Conservation (phyloP, 1,284 basidiomycete genomes). For the Marasmius oreades region DNA sequence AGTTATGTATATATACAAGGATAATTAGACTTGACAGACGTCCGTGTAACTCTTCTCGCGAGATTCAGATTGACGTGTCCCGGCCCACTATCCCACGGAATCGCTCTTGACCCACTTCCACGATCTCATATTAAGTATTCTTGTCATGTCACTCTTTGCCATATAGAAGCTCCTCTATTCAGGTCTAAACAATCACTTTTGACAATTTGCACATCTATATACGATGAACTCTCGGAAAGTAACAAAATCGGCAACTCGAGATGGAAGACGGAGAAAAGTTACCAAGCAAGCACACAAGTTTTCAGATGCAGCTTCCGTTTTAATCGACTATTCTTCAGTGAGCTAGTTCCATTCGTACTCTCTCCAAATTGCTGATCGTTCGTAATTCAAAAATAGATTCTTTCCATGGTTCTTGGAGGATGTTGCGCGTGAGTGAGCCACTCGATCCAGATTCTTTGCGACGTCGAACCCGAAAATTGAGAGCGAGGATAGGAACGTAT, state of each 20-base stretch:
- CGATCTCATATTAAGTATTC: too few species aligned
- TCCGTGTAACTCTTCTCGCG: too few species aligned
- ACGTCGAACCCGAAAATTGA: neutral
- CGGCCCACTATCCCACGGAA: neutral
- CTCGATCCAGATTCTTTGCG: neutral
- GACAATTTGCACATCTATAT: neutral
- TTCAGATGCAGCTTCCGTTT: conserved; percentile 32
- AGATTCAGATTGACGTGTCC: conserved; percentile 1
- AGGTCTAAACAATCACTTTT: neutral
- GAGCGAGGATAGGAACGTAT: conserved; percentile 55
- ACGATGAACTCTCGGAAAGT: neutral
- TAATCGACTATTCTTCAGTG: conserved; percentile 47
- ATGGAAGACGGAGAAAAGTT: neutral
- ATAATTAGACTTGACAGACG: too few species aligned
- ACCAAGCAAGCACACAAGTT: conserved; percentile 8
- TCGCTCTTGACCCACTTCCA: neutral
- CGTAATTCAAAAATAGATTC: conserved; percentile 22
- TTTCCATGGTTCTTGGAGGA: conserved; percentile 72
- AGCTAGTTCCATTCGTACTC: conserved; percentile 17
- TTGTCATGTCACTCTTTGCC: neutral
- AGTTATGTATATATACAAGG: too few species aligned
- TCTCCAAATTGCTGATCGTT: neutral
- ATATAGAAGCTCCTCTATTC: neutral
- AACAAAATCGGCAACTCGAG: neutral
- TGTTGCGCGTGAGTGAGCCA: conserved; percentile 62